A percentile compares a stretch with the other conserved stretches of the same genome.
Conservation (phyloP, 345 rosid genomes). For the Stellera chamaejasme region DNA sequence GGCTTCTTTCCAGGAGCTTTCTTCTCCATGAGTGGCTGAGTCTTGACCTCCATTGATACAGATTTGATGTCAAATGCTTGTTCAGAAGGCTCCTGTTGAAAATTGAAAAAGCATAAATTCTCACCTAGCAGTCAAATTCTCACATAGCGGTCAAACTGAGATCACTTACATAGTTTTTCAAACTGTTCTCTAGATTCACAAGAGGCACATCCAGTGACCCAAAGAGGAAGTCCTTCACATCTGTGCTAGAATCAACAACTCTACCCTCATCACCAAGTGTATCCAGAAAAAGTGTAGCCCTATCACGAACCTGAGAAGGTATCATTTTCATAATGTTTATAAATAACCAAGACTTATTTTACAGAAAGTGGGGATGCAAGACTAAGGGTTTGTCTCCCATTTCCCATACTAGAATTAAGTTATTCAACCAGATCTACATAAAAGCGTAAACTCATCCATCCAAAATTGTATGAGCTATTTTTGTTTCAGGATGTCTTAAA, state of each 20-base stretch:
- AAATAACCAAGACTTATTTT: neutral
- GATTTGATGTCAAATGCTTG: slow-evolving; percentile 71
- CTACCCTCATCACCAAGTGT: slow-evolving; percentile 65
- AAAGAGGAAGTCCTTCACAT: slow-evolving; percentile 65
- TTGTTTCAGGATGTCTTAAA: no score
- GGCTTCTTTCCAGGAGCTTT: slow-evolving; percentile 90
- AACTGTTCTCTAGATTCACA: slow-evolving; percentile 79
- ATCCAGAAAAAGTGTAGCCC: slow-evolving; percentile 88
- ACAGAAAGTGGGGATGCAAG: no score
- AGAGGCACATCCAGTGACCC: slow-evolving; percentile 80
- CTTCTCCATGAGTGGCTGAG: slow-evolving; percentile 86
- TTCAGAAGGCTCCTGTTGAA: slow-evolving; percentile 71
- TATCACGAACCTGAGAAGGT: slow-evolving; percentile 75
- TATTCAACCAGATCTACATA: no score
- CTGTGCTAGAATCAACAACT: slow-evolving; percentile 52
- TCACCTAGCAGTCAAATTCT: slow-evolving; percentile 11
- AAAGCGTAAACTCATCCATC: no score
- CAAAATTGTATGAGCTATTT: no score
- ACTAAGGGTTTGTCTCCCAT: no score
- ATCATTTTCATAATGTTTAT: neutral
- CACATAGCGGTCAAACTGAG: slow-evolving; percentile 1
- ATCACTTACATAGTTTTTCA: slow-evolving; percentile 77
- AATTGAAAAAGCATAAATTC: slow-evolving; percentile 17
- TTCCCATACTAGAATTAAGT: no score
- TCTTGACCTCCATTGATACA: slow-evolving; percentile 82